These are phyloP conservation scores for Tricholoma flavovirens DNA, from an alignment of 768 basidiomycete species.

Conservation along the genomic window DNA sequence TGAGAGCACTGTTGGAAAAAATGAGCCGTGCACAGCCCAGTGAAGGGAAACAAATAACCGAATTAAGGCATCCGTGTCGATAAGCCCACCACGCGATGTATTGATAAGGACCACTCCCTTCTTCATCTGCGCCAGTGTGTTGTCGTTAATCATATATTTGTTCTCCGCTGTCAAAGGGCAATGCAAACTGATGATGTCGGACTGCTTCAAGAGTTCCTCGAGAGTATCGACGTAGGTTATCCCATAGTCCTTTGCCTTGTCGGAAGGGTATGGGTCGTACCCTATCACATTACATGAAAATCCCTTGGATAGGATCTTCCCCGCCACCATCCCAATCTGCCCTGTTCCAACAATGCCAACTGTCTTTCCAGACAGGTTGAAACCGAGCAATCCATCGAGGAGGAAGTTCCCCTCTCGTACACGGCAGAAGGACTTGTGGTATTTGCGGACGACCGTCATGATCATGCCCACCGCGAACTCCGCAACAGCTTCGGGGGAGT, in stretches of 20 bases:
- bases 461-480: constrained; percentile 44
- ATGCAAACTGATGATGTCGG: constrained; percentile 39
- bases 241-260: constrained; percentile 29
- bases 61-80: constrained; percentile 37
- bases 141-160: constrained; percentile 37
- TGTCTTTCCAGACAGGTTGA: constrained; percentile 37
- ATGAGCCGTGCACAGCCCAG: neutral
- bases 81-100: constrained; percentile 37
- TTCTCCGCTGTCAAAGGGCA: constrained; percentile 34
- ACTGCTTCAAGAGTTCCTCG: constrained; percentile 28
- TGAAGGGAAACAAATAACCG: constrained; percentile 19
- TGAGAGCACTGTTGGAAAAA: constrained; percentile 25
- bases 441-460: constrained; percentile 39
- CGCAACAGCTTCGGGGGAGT: constrained; percentile 39
- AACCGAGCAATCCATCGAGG: constrained; percentile 37
- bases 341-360: constrained; percentile 41
- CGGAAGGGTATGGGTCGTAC: constrained; percentile 33
- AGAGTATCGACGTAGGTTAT: constrained; percentile 32
- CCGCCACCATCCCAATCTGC: constrained; percentile 37
- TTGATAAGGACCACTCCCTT: constrained; percentile 37
- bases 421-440: constrained; percentile 41
- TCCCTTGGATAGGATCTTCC: constrained; percentile 35
- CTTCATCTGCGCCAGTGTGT: constrained; percentile 32
- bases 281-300: constrained; percentile 36
- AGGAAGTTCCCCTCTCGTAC: constrained; percentile 43